phyloP scores from a whole-genome alignment of 148 eudicot species.

The Cornus suecica region DNA sequence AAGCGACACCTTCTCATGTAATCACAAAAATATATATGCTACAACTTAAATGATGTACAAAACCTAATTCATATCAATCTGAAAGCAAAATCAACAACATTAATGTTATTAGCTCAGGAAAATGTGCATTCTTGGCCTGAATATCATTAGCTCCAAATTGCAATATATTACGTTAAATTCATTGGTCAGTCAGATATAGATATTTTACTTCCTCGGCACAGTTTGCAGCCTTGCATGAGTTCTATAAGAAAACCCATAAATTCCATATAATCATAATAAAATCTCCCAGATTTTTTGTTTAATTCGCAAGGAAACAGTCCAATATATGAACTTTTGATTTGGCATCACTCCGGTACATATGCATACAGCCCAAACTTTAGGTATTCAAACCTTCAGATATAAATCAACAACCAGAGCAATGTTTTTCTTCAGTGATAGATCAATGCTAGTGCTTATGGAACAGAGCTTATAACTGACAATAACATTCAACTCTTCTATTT shows the following conservation, averaged over 20 bases:
- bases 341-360: not conserved
- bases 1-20: slow-evolving; percentile 69
- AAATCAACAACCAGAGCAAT: too few species aligned
- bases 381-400: not conserved
- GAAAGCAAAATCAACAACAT: not conserved
- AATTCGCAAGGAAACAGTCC: not conserved
- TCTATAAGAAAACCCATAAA: not conserved
- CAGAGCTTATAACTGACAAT: too few species aligned
- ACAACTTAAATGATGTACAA: not conserved
- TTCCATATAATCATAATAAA: not conserved
- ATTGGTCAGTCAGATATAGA: not conserved
- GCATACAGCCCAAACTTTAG: not conserved
- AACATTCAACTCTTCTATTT: too few species aligned
- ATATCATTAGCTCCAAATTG: not conserved
- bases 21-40: slow-evolving; percentile 1
- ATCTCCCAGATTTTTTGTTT: not conserved
- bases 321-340: not conserved
- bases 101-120: not conserved
- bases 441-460: too few species aligned
- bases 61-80: not conserved
- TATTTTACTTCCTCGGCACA: not conserved
- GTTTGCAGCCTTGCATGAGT: not conserved
- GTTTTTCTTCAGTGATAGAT: too few species aligned
- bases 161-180: slow-evolving; percentile 1
- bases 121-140: not conserved